Conservation (phyloP, 495 filamentous ascomycete species). For the Penicillium samsonianum region DNA sequence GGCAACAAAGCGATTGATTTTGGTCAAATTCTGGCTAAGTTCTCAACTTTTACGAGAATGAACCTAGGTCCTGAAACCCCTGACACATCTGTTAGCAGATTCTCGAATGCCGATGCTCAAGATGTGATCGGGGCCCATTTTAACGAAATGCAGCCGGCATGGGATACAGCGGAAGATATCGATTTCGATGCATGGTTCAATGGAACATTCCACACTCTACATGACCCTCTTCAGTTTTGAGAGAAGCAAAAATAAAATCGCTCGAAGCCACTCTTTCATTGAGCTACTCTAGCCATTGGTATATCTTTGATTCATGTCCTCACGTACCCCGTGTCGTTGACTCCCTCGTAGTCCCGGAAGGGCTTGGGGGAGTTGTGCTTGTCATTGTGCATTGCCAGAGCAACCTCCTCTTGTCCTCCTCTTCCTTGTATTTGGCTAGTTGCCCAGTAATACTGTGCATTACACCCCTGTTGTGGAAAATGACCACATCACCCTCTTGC, state of each 20-base stretch:
- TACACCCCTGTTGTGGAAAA: slow-evolving; percentile 23
- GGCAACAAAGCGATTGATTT: slow-evolving; percentile 25
- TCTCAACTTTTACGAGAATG: slow-evolving; percentile 26
- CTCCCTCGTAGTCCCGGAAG: slow-evolving; percentile 13
- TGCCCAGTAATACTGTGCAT: slow-evolving; percentile 22
- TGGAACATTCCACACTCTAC: slow-evolving; percentile 29
- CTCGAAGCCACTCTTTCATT: neutral
- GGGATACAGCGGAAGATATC: slow-evolving; percentile 29
- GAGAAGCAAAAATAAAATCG: neutral
- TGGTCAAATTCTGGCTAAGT: slow-evolving; percentile 29
- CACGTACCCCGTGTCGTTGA: slow-evolving; percentile 13
- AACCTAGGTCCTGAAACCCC: slow-evolving; percentile 16
- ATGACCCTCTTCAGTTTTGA: slow-evolving; percentile 12
- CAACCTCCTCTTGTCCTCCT: slow-evolving; percentile 16
- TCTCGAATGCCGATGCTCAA: slow-evolving; percentile 19
- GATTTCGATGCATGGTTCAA: slow-evolving; percentile 37
- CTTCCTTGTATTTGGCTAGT: slow-evolving; percentile 13
- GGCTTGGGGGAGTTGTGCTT: slow-evolving; percentile 10
- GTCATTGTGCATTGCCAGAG: slow-evolving; percentile 21
- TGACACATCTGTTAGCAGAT: slow-evolving; percentile 22
- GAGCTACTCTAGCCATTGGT: neutral
- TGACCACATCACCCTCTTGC: slow-evolving; percentile 19
- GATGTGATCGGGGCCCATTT: slow-evolving; percentile 21
- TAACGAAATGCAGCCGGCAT: slow-evolving; percentile 25
- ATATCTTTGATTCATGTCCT: neutral